These are phyloP conservation scores for Talaromyces sp. DNA, from an alignment of 2,329 filamentous ascomycete species.

Conservation along the genomic window DNA sequence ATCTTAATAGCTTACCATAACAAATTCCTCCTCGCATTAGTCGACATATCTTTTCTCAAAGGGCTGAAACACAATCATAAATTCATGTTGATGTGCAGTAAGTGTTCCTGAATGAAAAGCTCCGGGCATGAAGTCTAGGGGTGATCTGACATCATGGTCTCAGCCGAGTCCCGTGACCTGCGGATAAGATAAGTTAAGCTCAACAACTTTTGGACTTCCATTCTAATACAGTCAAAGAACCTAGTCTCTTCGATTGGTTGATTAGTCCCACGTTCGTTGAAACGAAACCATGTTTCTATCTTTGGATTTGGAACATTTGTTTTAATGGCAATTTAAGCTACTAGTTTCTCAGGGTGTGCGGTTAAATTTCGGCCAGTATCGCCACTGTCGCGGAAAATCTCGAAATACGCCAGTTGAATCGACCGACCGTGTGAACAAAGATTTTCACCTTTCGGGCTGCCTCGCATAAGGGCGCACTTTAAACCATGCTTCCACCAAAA, in stretches of 20 bases:
- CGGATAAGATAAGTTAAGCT: constrained; percentile 9
- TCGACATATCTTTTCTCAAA: background rate
- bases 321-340: background rate
- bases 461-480: background rate
- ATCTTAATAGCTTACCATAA: background rate
- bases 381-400: background rate
- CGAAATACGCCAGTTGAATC: background rate
- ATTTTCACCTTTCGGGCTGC: too few relatives aligned
- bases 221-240: background rate
- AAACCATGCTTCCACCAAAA: constrained; percentile 4
- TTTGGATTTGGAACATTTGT: background rate
- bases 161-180: background rate
- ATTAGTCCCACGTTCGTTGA: background rate
- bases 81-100: background rate
- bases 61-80: background rate
- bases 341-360: background rate
- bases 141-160: background rate
- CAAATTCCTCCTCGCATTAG: too few relatives aligned
- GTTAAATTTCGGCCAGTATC: background rate
- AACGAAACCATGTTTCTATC: background rate
- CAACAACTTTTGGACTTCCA: background rate
- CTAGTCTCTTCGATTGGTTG: background rate
- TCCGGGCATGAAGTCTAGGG: too few relatives aligned
- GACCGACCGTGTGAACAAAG: background rate
- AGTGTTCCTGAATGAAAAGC: background rate